Percentiles rank a stretch among this genome's conserved stretches.
phyloP scores from a whole-genome alignment of 768 basidiomycete genomes.

The Aureoboletus auriporus region DNA sequence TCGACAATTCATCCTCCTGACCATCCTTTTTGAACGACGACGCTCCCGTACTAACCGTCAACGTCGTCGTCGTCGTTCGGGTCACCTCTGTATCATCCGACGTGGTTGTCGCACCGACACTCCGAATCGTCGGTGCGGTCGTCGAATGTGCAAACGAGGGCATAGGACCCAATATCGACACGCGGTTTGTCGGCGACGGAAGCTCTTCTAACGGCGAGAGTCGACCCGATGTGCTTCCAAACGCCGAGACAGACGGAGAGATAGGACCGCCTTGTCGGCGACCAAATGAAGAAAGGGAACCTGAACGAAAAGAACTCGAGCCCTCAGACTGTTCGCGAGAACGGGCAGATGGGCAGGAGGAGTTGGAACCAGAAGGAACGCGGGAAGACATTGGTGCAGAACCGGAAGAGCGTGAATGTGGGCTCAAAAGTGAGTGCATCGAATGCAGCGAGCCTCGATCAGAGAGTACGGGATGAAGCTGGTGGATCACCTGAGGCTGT shows the following conservation, averaged over 20 bases:
- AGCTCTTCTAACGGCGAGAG: slow-evolving; percentile 24
- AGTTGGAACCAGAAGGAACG: slow-evolving; percentile 47
- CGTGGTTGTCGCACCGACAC: slow-evolving; percentile 28
- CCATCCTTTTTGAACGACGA: slow-evolving; percentile 8
- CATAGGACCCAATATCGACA: slow-evolving; percentile 31
- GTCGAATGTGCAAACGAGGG: slow-evolving; percentile 28
- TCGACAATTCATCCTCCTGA: slow-evolving; percentile 7
- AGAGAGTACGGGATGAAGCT: slow-evolving; percentile 41
- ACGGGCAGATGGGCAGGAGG: slow-evolving; percentile 49
- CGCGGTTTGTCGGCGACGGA: slow-evolving; percentile 13
- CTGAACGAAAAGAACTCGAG: slow-evolving; percentile 42
- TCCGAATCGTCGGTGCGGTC: slow-evolving; percentile 28
- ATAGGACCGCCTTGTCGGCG: slow-evolving; percentile 33
- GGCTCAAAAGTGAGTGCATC: slow-evolving; percentile 52
- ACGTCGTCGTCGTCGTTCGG: slow-evolving; percentile 20
- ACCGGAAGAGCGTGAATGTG: slow-evolving; percentile 44
- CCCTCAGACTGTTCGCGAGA: slow-evolving; percentile 34
- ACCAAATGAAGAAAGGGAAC: slow-evolving; percentile 55
- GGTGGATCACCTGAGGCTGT: slow-evolving; percentile 45
- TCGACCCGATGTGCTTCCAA: slow-evolving; percentile 32
- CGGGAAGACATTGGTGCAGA: slow-evolving; percentile 49
- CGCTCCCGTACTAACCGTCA: slow-evolving; percentile 14
- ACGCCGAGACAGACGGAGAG: slow-evolving; percentile 51
- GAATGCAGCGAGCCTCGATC: slow-evolving; percentile 67
- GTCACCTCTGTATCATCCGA: slow-evolving; percentile 30